Evolutionary conservation across 768 basidiomycete genomes (phyloP).

Genomic region (Candolleomyces eurysporus): DNA sequence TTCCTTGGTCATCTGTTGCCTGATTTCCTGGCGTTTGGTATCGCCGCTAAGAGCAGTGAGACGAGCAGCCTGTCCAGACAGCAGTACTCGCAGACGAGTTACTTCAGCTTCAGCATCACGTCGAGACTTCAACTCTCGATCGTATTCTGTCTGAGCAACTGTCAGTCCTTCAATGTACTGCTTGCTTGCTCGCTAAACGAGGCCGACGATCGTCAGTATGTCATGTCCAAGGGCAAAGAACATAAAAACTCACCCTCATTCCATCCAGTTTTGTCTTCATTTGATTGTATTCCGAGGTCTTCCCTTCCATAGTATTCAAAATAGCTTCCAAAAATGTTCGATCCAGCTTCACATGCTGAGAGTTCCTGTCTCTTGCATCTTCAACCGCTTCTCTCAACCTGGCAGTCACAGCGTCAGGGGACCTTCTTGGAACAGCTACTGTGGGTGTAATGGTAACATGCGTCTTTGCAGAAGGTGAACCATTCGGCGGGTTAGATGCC

Average conservation of each 20-base stretch:
- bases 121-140: conserved; percentile 82
- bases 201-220: conserved; percentile 1
- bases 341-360: conserved; percentile 67
- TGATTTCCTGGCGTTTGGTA: conserved; percentile 70
- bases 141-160: conserved; percentile 93
- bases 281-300: conserved; percentile 55
- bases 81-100: conserved; percentile 74
- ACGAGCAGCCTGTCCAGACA: conserved; percentile 87
- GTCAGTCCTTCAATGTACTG: conserved; percentile 90
- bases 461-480: background rate
- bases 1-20: conserved; percentile 78
- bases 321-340: conserved; percentile 71
- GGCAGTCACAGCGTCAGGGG: conserved; percentile 28
- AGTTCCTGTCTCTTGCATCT: conserved; percentile 58
- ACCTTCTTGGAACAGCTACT: conserved; percentile 19
- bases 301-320: conserved; percentile 61
- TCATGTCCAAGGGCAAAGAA: background rate
- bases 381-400: conserved; percentile 61
- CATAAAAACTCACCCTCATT: conserved; percentile 66
- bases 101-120: conserved; percentile 94
- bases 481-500: background rate
- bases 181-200: conserved; percentile 76
- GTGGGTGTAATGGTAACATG: conserved; percentile 22
- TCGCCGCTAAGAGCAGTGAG: conserved; percentile 86
- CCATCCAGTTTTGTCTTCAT: conserved; percentile 81